Base-by-base conservation (phyloP, 495 filamentous ascomycete genomes). In the Tirmania nivea region DNA sequence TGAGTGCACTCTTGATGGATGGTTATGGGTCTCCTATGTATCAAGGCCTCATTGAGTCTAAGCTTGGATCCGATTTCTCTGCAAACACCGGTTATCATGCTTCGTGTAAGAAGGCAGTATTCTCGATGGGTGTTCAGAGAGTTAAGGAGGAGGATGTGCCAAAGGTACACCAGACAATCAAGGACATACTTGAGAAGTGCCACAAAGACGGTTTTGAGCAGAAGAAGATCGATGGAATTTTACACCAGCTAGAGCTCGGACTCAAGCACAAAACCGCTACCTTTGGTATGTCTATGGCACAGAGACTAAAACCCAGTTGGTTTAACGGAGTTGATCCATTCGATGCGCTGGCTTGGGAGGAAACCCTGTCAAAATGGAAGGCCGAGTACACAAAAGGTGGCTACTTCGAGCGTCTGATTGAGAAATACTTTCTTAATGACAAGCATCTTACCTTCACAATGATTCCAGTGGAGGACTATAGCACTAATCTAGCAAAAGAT, bases 11-110 rank as follows among this genome's bases (percentile, higher is more conserved):
- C 34, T 70, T 97, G 34, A 74, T 90, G 57, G 86, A 94, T 64
- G 90, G 92, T 14, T 97, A 95, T 65, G 87, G 90, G 20, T 94
- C 90, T 20, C 92, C 90, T 2, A 70, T 97, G 58, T 96, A 96
- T 63, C 79, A 78, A 51, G 81, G 79, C n/a, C 70, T 96, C 42
- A 84, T 97, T 55, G 90, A 96, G 61, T 78, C 82, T 56, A 88
- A 88, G 17, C 71, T 96, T 14, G 90, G 90, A 51, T 83, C 84
- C 7, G 86, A 94, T 54, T 97, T 86, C 69, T 90, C 82, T 35
- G 84, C 92, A 8, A 97, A 97, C 61, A 86, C 86, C 2, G 92
- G 90, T 5, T 88, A 84, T 56, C 87, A 96, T 62, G 71, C 73
- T 19, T 83, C 83, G 3, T 79, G 78, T 16, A 83, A 76, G 59